Base-by-base conservation (phyloP, 2,329 filamentous ascomycete species). In the Fusarium temperatum region DNA sequence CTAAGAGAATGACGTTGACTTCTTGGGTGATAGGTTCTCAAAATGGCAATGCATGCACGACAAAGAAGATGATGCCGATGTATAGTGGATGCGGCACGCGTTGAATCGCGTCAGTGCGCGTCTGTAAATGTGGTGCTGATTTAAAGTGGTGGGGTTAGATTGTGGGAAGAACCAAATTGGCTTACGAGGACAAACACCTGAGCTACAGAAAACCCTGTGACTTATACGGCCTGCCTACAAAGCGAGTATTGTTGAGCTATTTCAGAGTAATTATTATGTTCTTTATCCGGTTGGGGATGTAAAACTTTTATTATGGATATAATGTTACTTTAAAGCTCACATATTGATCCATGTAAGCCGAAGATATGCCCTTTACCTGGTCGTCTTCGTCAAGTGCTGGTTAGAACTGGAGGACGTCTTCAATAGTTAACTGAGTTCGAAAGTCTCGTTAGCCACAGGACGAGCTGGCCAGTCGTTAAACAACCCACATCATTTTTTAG, bases 141-240 rank as follows among this genome's bases (percentile, higher is more conserved):
- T 63, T 77, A 76, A 77, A 77, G 76, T 78, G 76, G 76, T 75
- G 76, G 76, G 73, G 74, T 56, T 41, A 26, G 39, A 45, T 28
- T 41, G 26, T 55, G 26, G 20, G 28, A 55, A n/a, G 24, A 54
- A 38, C 13, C 50, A 36, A 26, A 53, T 36, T 20, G n/a, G 50
- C 32, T 24, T 30, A n/a, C 10, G 10, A 24, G 45, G 24, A 38
- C 24, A n/a, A 18, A 59, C 28, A 28, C 17, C 20, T 53, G 20
- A 36, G 32, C 14, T 38, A 39, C 24, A 22, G 48, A 32, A 55
- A 39, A 36, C 51, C 20, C 24, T 13, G 14, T 28, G 35, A 54
- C 51, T 54, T 20, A 38, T 20, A 24, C 20, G 24, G 26, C 22
- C 20, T 41, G 24, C 35, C 20, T 53, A 36, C 32, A 53, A 36